phyloP scores from a whole-genome alignment of 371 early-diverging fungal genomes.

The Sporodiniella umbellata region DNA sequence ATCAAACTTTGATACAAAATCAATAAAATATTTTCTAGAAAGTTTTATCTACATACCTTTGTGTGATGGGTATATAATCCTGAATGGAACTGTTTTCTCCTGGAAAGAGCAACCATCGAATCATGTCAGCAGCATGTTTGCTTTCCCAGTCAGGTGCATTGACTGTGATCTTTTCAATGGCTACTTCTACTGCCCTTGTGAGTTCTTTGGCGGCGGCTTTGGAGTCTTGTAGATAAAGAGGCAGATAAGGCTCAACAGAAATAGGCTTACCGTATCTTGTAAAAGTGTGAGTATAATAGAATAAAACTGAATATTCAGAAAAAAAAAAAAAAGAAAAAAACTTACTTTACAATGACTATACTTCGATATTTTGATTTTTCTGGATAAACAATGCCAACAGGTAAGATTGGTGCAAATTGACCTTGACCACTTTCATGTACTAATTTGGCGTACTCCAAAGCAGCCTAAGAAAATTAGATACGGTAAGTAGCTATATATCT shows the following conservation, averaged over 20 bases:
- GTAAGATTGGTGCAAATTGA: constrained; percentile 34
- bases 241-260: constrained; percentile 38
- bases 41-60: constrained; percentile 31
- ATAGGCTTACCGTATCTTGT: constrained; percentile 54
- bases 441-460: constrained; percentile 49
- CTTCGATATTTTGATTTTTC: constrained; percentile 59
- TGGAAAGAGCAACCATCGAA: constrained; percentile 47
- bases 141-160: constrained; percentile 54
- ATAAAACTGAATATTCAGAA: neutral
- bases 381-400: constrained; percentile 55
- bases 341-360: constrained; percentile 49
- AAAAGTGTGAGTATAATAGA: neutral
- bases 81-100: constrained; percentile 36
- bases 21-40: too few relatives aligned
- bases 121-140: constrained; percentile 49
- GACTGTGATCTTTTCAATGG: constrained; percentile 40
- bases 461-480: too few relatives aligned
- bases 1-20: constrained; percentile 47
- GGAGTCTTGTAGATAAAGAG: constrained; percentile 41
- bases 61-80: constrained; percentile 51
- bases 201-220: constrained; percentile 49
- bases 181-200: constrained; percentile 33
- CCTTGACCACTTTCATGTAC: constrained; percentile 26
- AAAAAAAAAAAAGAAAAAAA: too few relatives aligned
- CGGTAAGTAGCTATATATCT: too few relatives aligned